phyloP scores from a whole-genome alignment of 2,329 filamentous ascomycete genomes.

The Fusarium xyrophilum region DNA sequence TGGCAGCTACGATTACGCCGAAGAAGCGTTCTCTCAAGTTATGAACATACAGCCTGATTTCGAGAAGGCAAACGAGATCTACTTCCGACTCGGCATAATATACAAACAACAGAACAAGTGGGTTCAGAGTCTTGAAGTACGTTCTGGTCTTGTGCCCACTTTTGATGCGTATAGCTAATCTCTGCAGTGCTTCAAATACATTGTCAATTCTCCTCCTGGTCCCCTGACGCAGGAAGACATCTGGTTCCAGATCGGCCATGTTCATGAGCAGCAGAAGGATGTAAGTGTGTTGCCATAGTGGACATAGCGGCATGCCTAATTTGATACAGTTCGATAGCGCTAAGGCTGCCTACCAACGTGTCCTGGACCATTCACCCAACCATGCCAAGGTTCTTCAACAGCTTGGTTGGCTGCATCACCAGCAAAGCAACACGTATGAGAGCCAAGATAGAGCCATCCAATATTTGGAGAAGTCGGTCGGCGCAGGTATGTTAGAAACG shows the following conservation, averaged over 20 bases:
- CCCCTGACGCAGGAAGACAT: slow-evolving; percentile 97
- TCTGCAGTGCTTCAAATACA: slow-evolving; percentile 92
- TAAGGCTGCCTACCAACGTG: slow-evolving; percentile 89
- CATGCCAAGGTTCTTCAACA: slow-evolving; percentile 99
- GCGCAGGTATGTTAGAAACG: slow-evolving; percentile 70
- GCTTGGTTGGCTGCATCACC: slow-evolving; percentile 96
- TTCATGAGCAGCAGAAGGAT: slow-evolving; percentile 98
- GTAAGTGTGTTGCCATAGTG: slow-evolving; percentile 64
- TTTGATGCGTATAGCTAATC: not conserved
- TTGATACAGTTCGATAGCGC: slow-evolving; percentile 82
- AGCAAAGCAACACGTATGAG: slow-evolving; percentile 88
- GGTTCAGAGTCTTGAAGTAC: slow-evolving; percentile 85
- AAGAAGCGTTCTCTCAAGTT: slow-evolving; percentile 97
- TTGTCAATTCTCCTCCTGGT: slow-evolving; percentile 88
- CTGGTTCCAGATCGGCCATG: slow-evolving; percentile 99
- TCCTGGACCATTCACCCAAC: slow-evolving; percentile 91
- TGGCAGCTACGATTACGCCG: slow-evolving; percentile 93
- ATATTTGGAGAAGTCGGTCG: slow-evolving; percentile 95
- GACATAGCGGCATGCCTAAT: slow-evolving; percentile 45
- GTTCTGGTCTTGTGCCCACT: slow-evolving; percentile 34
- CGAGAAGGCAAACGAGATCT: slow-evolving; percentile 99
- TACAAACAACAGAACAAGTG: slow-evolving; percentile 99
- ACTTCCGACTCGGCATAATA: slow-evolving; percentile 98
- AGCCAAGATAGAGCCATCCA: slow-evolving; percentile 97
- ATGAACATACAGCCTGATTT: slow-evolving; percentile 99